Conservation (phyloP, 1,284 basidiomycete species). For the Earliella scabrosa region DNA sequence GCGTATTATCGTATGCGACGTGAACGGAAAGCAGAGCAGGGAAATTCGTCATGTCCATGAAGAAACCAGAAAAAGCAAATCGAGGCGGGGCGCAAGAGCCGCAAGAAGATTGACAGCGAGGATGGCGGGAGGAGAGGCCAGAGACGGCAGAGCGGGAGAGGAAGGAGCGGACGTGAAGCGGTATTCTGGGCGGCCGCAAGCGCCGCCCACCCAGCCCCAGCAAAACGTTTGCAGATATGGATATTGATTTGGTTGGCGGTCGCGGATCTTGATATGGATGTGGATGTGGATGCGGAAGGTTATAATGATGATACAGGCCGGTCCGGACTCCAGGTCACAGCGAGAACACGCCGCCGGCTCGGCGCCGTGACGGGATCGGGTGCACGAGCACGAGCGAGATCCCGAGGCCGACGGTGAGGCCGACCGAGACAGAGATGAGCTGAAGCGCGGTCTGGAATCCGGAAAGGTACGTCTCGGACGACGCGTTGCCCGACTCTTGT, state of each 20-base stretch:
- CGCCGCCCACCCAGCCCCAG: not conserved
- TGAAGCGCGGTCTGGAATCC: slow-evolving; percentile 73
- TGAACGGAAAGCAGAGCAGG: too few species aligned
- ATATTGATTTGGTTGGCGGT: too few species aligned
- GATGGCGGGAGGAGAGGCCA: not conserved
- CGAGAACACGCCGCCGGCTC: slow-evolving; percentile 64
- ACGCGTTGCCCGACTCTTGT: slow-evolving; percentile 49
- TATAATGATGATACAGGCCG: too few species aligned
- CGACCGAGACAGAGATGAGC: slow-evolving; percentile 65
- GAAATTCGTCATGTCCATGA: too few species aligned
- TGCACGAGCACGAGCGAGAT: slow-evolving; percentile 62
- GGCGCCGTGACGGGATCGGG: slow-evolving; percentile 58
- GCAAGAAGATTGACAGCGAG: too few species aligned
- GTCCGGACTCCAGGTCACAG: too few species aligned
- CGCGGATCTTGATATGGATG: too few species aligned
- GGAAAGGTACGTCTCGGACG: slow-evolving; percentile 59
- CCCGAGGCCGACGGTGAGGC: slow-evolving; percentile 75
- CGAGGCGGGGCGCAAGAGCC: too few species aligned
- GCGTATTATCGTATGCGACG: too few species aligned
- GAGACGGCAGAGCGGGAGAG: not conserved
- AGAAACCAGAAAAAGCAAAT: too few species aligned
- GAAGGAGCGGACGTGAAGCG: slow-evolving; percentile 3
- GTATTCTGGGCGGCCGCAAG: not conserved
- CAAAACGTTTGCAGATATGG: not conserved
- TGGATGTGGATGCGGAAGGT: too few species aligned